Evolutionary conservation across 805 yeast species (phyloP), one percentile per base, ranked within the genome.

Genomic region (Cephaloascus fragrans): DNA sequence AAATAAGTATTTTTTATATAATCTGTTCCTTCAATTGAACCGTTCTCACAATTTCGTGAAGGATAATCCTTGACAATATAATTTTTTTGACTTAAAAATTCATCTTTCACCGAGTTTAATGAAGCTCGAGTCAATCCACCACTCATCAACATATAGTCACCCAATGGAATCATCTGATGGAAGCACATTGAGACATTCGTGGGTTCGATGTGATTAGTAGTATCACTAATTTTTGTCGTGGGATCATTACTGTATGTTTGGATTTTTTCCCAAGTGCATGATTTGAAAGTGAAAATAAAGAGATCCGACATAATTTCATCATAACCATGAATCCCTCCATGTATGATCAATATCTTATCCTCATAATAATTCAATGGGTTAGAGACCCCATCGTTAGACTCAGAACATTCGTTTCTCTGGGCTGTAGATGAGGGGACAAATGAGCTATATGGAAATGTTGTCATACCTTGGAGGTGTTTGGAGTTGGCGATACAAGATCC

Each of bases 241-340:
- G 39, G 14, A 41, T 41, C 33, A 10, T 59, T 58, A 16, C 58
- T 63, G 39, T 32, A 52, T 0, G 61, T 47, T 1, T 44, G 40
- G 1, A 55, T 26, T 16, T 44, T 37, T 12, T 36, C 32, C 80
- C 80, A 74, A 2, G 49, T 49, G 40, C 68, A 73, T 1, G 57
- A 45, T 20, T 60, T 61, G 19, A 73, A 46, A 44, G 70, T 67
- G 43, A 69, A 73, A 56, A 63, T 59, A 79, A 79, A 74, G 46
- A 64, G 46, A 51, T 73, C 79, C 19, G 74, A 72, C 18, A 57
- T 48, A 8, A 72, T 12, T 23, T 23, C 62, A 15, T 58, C 51
- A 8, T 39, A 34, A 18, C 55, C 50, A 36, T 55, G 44, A 1
- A 67, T 61, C 3, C 71, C 71, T 18, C 71, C 71, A 41, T 65